phyloP scores from a whole-genome alignment of 345 rosid genomes.

The Crucihimalaya himalaica region DNA sequence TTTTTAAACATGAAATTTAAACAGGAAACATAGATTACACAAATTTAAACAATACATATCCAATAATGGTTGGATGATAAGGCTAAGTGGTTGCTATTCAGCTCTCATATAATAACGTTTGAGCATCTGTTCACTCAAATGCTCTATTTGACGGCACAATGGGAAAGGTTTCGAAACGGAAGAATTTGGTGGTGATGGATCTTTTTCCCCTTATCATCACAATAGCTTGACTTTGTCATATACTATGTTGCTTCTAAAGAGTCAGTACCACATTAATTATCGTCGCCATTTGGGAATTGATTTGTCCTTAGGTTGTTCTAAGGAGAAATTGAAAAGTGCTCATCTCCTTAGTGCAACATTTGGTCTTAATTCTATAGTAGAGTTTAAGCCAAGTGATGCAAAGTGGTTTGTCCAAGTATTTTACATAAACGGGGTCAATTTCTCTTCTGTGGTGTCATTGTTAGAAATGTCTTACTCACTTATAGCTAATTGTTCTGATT shows the following conservation, averaged over 20 bases:
- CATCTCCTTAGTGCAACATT: not conserved
- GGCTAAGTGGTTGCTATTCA: not conserved
- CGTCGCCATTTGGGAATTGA: not conserved
- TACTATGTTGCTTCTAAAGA: not conserved
- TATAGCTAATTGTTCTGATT: not conserved
- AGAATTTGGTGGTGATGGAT: slow-evolving; percentile 94
- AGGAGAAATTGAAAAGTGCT: not conserved
- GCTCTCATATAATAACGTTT: not conserved
- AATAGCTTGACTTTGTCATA: slow-evolving; percentile 48
- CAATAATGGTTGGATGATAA: not conserved
- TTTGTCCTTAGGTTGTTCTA: not conserved
- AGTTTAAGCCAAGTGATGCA: not conserved
- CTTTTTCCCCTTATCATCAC: slow-evolving; percentile 76
- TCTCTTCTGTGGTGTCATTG: not conserved
- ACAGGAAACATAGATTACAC: too few species aligned
- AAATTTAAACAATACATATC: too few species aligned
- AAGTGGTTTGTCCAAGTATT: not conserved
- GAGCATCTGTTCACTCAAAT: slow-evolving; percentile 37
- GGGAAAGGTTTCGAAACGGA: slow-evolving; percentile 86
- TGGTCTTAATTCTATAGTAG: not conserved
- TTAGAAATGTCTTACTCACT: not conserved
- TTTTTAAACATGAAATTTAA: too few species aligned
- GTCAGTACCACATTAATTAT: not conserved
- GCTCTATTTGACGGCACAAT: slow-evolving; percentile 78
- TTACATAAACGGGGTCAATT: not conserved